Percentiles rank a stretch among this genome's conserved stretches.
These are phyloP conservation scores for Malassezia globosa DNA, from an alignment of 1,284 basidiomycete genomes.

Conservation along the genomic window DNA sequence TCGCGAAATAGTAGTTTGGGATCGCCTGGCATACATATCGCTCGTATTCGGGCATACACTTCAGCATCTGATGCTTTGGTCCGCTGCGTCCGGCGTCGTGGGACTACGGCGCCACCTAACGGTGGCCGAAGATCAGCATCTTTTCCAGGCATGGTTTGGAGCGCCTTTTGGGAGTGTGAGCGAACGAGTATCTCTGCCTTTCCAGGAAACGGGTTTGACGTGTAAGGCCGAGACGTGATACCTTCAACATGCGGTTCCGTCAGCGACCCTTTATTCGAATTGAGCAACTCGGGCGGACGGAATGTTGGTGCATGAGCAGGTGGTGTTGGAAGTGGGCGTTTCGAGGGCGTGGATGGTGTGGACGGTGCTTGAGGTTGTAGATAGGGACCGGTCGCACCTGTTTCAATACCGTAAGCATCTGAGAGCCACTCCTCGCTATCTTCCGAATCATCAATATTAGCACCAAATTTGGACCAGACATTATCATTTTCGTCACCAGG, in stretches of 20 bases:
- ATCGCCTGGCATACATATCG: constrained; percentile 94
- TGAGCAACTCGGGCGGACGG: constrained; percentile 13
- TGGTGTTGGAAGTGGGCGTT: neutral
- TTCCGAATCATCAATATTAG: constrained; percentile 20
- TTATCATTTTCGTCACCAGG: constrained; percentile 28
- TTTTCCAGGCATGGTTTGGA: constrained; percentile 3
- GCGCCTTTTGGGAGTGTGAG: constrained; percentile 8
- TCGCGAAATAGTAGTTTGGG: constrained; percentile 85
- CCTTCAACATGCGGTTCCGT: constrained; percentile 12
- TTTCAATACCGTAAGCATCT: neutral
- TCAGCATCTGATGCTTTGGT: constrained; percentile 69
- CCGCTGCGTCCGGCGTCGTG: constrained; percentile 57
- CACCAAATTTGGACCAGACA: constrained; percentile 47
- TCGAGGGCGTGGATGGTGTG: neutral
- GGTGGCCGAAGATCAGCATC: constrained; percentile 1
- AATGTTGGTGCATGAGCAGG: constrained; percentile 19
- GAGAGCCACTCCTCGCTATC: constrained; percentile 2
- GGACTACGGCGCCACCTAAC: constrained; percentile 45
- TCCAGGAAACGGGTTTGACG: constrained; percentile 6
- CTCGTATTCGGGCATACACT: constrained; percentile 76
- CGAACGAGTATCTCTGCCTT: constrained; percentile 9
- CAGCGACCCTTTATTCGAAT: constrained; percentile 14
- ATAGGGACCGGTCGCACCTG: constrained; percentile 1
- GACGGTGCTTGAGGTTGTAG: neutral
- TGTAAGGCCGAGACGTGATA: constrained; percentile 4